Percentiles rank a stretch among this genome's conserved stretches.
Conservation (phyloP, 192 early-diverging fungal genomes). For the Pecoramyces ruminantium region DNA sequence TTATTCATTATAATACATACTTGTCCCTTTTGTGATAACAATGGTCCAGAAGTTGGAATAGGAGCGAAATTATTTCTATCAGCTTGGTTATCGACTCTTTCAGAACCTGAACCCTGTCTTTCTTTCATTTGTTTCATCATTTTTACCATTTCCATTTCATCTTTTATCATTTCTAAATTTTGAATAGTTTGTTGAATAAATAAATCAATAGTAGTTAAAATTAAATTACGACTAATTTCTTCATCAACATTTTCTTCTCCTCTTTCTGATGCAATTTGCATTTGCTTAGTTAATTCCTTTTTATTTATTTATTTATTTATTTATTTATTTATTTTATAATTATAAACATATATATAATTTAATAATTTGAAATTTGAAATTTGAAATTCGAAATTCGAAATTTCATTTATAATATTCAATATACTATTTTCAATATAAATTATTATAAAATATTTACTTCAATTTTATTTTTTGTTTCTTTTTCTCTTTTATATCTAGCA, state of each 20-base stretch:
- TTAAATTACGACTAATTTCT: conserved; percentile 58
- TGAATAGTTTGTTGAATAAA: conserved; percentile 56
- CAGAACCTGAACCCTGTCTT: conserved; percentile 3
- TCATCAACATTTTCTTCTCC: conserved; percentile 39
- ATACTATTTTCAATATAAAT: too few species aligned
- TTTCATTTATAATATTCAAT: neutral
- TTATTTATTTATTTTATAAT: neutral
- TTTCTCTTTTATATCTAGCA: conserved; percentile 58
- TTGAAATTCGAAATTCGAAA: neutral
- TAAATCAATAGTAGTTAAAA: conserved; percentile 52
- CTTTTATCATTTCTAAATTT: conserved; percentile 42
- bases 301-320: neutral
- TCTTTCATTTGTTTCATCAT: conserved; percentile 45
- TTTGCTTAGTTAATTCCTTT: neutral
- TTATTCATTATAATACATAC: neutral
- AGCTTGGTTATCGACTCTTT: conserved; percentile 1
- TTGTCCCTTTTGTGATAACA: conserved; percentile 26
- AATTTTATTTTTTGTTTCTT: conserved; percentile 39
- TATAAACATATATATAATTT: too few species aligned
- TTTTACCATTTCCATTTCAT: conserved; percentile 65
- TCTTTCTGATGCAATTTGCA: conserved; percentile 9
- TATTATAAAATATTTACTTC: too few species aligned
- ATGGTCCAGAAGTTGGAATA: conserved; percentile 20
- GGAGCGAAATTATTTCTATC: neutral
- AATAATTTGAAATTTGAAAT: conserved; percentile 5